Percentiles rank a stretch among this genome's conserved stretches.
Conservation (phyloP, 768 basidiomycete species). For the Mycena galericulata region DNA sequence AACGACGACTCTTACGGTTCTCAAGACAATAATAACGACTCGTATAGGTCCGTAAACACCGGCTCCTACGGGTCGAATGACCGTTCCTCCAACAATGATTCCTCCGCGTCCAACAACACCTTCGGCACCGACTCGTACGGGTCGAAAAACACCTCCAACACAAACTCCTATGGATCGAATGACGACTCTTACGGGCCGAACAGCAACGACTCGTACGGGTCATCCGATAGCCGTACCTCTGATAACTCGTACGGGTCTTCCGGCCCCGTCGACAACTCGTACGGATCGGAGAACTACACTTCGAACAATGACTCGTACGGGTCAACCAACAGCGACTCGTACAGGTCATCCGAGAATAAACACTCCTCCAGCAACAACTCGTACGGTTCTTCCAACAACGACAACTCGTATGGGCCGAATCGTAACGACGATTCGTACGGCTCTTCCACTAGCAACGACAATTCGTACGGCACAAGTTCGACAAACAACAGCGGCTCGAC, state of each 20-base stretch:
- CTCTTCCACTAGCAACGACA: slow-evolving; percentile 15
- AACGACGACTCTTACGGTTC: slow-evolving; percentile 39
- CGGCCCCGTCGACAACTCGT: too few relatives aligned
- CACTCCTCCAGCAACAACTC: slow-evolving; percentile 27
- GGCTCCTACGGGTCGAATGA: too few relatives aligned
- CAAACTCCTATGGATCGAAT: slow-evolving; percentile 34
- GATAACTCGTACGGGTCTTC: too few relatives aligned
- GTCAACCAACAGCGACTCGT: slow-evolving; percentile 29
- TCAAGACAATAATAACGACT: slow-evolving; percentile 35
- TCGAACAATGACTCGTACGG: too few relatives aligned
- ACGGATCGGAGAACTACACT: slow-evolving; percentile 26
- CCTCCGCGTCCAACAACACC: too few relatives aligned
- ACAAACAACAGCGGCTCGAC: slow-evolving; percentile 22
- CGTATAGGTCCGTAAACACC: too few relatives aligned
- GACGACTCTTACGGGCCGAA: not conserved
- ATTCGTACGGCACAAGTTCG: too few relatives aligned
- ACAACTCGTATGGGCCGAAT: too few relatives aligned
- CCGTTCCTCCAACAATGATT: too few relatives aligned
- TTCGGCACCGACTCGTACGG: slow-evolving; percentile 38
- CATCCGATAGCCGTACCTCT: too few relatives aligned
- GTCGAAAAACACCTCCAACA: slow-evolving; percentile 7
- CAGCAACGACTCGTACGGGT: too few relatives aligned
- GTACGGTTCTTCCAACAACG: slow-evolving; percentile 18
- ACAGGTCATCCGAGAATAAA: slow-evolving; percentile 18
- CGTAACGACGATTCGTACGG: not conserved